Evolutionary conservation across 495 filamentous ascomycete species (phyloP), one percentile per base, ranked within the genome.

Genomic region (Aspergillus sclerotioniger): DNA sequence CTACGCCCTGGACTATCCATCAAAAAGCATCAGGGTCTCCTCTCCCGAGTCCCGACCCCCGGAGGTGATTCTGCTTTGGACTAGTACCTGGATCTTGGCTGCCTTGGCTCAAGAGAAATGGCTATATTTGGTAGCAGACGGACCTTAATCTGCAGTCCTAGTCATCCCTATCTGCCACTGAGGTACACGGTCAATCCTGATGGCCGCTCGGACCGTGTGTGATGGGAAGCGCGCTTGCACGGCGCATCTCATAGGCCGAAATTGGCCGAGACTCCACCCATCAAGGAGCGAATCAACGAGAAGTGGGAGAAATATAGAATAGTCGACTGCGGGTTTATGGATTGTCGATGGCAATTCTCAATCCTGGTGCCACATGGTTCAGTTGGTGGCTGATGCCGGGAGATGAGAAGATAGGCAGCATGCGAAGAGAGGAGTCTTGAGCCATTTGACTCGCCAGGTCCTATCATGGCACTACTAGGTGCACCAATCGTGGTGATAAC

Each of bases 221-320:
- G 72, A 71, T 54, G 64, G 66, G 54, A 62, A 54, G 51, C 52
- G 72, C 72, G 72, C 71, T 71, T 76, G 68, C 68, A 76, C 67
- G 64, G 59, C 51, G 50, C 12, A 8, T 60, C 21, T 62, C 20
- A 74, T 73, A 70, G 72, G 72, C 52, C 50, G 25, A 29, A 52
- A 39, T 54, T 46, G 52, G 19, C 44, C n/a, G 52, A 50, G 44
- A 52, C 58, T 55, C 55, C 61, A 63, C 61, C 19, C 6, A 44
- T 15, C 8, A 32, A 41, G 29, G 47, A 59, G 45, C 64, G 59
- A 66, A 66, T 66, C 64, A 63, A 41, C 50, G 39, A 8, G 20
- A 21, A 9, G 29, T 39, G 25, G 35, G 28, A 44, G 20, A 29
- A 12, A 32, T n/a, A n/a, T 8, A 31, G 13, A 32, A 17, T 28